Evolutionary conservation across 2,329 filamentous ascomycete genomes (phyloP), one percentile per base, ranked within the genome.

Genomic region (Cephalotrichum gorgonifer): DNA sequence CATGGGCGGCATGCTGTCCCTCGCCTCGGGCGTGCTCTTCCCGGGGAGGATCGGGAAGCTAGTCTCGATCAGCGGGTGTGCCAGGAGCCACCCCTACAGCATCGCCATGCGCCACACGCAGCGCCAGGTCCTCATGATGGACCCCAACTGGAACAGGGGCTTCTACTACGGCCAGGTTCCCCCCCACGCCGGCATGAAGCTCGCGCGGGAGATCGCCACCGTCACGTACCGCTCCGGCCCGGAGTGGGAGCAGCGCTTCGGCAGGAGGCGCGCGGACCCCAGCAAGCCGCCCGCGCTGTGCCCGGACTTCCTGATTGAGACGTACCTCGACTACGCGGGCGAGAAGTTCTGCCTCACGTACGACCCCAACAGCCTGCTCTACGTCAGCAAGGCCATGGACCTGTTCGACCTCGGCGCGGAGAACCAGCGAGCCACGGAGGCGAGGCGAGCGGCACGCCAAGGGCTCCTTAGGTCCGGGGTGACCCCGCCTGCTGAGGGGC

Each of bases 41-140:
- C 86, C 89, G 0, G 79, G 86, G 35, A 78, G 91, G 30, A 85
- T 98, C 3, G 81, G 81, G 35, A 83, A 85, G 55, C 79, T 98
- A 54, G 87, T 89, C 33, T 91, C 83, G 59, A 93, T 97, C 60
- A 94, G 86, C 60, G 93, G 91, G 12, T 98, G 93, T 64, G 93
- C 91, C 1, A 77, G 93, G 54, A 94, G 86, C 57, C 93, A 98
- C 63, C 93, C 93, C 1, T 98, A 98, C 70, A 95, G 90, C 65
- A 95, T 98, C 63, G 93, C 93, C 30, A 96, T 98, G 91, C 83
- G 93, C 48, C 93, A 98, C 67, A 95, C 91, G 0, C 93, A 98
- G 67, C 83, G 93, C 26, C 93, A 97, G 70, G 93, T 96, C 1
- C 77, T 98, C 44, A 97, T 98, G 90, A 96, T 96, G 85, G 93